phyloP scores from a whole-genome alignment of 2,329 filamentous ascomycete species.

The Pseudocercospora fuligena region DNA sequence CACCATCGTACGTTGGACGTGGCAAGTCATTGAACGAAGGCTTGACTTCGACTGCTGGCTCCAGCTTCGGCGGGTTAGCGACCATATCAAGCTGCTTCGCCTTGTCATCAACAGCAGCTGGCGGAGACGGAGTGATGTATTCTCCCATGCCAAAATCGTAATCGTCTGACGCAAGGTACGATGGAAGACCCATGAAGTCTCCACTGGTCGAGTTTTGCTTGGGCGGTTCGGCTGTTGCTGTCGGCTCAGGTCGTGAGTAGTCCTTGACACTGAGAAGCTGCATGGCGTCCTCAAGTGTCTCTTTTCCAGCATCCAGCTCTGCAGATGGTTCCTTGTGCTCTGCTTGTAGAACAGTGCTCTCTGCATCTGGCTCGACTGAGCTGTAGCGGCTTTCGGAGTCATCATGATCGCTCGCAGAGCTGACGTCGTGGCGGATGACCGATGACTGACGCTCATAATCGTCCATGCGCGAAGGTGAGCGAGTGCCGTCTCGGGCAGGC shows the following conservation, averaged over 20 bases:
- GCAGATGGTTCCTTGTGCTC: constrained; percentile 15
- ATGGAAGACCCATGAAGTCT: constrained; percentile 39
- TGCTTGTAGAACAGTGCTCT: constrained; percentile 37
- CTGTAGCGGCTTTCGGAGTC: constrained; percentile 64
- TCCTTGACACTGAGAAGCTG: constrained; percentile 41
- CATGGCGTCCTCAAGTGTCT: constrained; percentile 42
- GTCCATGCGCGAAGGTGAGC: constrained; percentile 53
- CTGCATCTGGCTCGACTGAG: constrained; percentile 40
- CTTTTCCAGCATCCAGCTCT: constrained; percentile 35
- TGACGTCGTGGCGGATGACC: constrained; percentile 60
- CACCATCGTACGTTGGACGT: constrained; percentile 28
- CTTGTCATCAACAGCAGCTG: constrained; percentile 34
- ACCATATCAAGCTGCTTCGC: constrained; percentile 31
- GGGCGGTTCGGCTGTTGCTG: constrained; percentile 9
- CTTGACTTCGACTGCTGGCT: constrained; percentile 31
- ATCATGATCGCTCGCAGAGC: constrained; percentile 48
- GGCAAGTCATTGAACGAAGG: constrained; percentile 30
- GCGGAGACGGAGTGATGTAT: constrained; percentile 57
- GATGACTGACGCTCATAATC: constrained; percentile 53
- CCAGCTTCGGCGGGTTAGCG: constrained; percentile 28
- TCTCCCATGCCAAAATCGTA: constrained; percentile 61
- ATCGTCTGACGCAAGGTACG: constrained; percentile 53
- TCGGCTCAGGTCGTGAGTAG: constrained; percentile 37
- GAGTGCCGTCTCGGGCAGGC: constrained; percentile 58
- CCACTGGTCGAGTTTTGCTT: constrained; percentile 25